A percentile compares a stretch with the other conserved stretches of the same genome.
These are phyloP conservation scores for Grigorovia jiainica DNA, from an alignment of 805 yeast species.

Conservation along the genomic window DNA sequence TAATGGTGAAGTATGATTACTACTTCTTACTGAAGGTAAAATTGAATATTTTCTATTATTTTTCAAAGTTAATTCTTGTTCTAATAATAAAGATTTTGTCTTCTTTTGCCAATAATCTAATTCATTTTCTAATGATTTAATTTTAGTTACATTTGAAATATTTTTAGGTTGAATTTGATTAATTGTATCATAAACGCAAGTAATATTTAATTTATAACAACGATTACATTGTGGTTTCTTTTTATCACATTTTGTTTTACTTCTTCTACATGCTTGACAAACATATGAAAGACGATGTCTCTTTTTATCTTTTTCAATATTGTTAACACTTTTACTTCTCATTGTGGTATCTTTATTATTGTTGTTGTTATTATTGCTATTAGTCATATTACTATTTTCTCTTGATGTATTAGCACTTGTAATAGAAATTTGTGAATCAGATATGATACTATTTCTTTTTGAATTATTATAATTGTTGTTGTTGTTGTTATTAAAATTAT, in stretches of 20 bases:
- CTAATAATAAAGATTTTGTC: conserved; percentile 11
- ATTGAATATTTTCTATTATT: not conserved
- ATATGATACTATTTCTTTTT: too few relatives aligned
- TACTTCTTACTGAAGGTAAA: not conserved
- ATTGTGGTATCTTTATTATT: too few relatives aligned
- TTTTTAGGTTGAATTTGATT: conserved; percentile 25
- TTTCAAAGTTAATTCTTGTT: conserved; percentile 2
- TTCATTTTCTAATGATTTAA: conserved; percentile 24
- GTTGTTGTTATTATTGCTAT: too few relatives aligned
- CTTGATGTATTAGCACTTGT: too few relatives aligned
- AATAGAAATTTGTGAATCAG: too few relatives aligned
- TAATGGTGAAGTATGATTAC: not conserved
- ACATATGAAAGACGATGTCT: conserved; percentile 28
- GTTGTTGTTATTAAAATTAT: too few relatives aligned
- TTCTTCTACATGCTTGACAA: conserved; percentile 26
- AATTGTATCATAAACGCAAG: conserved; percentile 27
- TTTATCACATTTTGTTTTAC: conserved; percentile 29
- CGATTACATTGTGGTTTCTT: conserved; percentile 25
- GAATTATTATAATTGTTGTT: too few relatives aligned
- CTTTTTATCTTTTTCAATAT: conserved; percentile 5
- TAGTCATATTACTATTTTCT: too few relatives aligned
- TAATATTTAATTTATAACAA: conserved; percentile 19
- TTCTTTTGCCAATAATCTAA: conserved; percentile 26
- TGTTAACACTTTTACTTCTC: not conserved
- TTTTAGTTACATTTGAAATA: conserved; percentile 25